Conservation (phyloP, 768 basidiomycete species). For the Podaxis sp. region DNA sequence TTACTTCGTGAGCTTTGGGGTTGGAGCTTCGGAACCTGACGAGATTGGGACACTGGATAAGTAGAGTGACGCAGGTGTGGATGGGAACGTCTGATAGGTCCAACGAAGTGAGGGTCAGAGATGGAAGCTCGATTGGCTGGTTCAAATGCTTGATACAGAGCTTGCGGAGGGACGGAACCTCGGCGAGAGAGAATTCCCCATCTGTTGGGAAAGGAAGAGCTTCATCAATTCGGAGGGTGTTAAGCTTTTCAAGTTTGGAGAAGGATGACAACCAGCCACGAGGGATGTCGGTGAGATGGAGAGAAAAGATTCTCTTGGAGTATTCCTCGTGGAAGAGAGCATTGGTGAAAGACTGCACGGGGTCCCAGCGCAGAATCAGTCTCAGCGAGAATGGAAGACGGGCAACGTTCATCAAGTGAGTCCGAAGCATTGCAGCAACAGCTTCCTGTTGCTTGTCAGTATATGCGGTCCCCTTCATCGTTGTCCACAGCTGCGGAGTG, state of each 20-base stretch:
- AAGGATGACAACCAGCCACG: background rate
- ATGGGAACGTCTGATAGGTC: background rate
- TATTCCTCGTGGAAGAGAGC: background rate
- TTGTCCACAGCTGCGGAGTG: background rate
- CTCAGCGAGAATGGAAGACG: background rate
- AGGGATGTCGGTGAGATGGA: background rate
- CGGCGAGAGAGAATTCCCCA: background rate
- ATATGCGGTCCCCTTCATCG: background rate
- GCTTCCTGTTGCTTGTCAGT: background rate
- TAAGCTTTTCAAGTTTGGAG: background rate
- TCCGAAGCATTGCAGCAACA: background rate
- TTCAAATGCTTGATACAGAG: background rate
- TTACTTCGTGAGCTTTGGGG: background rate
- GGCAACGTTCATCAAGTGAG: background rate
- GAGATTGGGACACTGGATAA: background rate
- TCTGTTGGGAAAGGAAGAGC: background rate
- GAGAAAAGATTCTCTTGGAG: background rate
- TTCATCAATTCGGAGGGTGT: background rate
- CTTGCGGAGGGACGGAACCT: background rate
- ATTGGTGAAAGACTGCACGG: background rate
- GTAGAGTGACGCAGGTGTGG: background rate
- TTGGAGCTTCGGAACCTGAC: background rate
- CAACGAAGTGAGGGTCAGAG: background rate
- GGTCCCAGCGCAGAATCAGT: background rate
- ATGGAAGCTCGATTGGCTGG: background rate